Evolutionary conservation across 1,284 basidiomycete genomes (phyloP).

Genomic region (Gymnopus androsaceus): DNA sequence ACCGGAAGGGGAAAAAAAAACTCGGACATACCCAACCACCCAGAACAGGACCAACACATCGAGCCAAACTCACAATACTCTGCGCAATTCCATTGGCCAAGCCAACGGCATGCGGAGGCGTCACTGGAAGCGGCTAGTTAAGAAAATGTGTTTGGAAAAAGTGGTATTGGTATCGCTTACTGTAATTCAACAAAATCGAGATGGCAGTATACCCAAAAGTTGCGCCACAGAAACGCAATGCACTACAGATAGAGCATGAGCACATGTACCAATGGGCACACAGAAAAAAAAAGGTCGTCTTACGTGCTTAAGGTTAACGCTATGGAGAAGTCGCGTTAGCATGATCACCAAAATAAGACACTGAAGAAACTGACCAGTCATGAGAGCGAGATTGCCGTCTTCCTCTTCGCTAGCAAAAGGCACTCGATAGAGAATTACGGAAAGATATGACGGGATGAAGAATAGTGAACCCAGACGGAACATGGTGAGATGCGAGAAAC

Average conservation of each 20-base stretch:
- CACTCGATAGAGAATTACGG: slow-evolving; percentile 65
- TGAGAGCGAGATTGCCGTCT: slow-evolving; percentile 68
- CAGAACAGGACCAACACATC: slow-evolving; percentile 77
- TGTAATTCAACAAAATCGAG: slow-evolving; percentile 80
- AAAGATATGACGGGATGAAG: slow-evolving; percentile 79
- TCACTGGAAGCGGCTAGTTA: slow-evolving; percentile 51
- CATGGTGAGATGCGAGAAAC: slow-evolving; percentile 84
- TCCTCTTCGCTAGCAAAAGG: slow-evolving; percentile 61
- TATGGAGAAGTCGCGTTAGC: slow-evolving; percentile 26
- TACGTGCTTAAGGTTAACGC: slow-evolving; percentile 75
- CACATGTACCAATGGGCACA: slow-evolving; percentile 11
- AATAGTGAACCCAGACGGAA: slow-evolving; percentile 77
- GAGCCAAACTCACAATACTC: slow-evolving; percentile 82
- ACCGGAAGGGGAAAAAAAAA: no score
- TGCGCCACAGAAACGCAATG: slow-evolving; percentile 72
- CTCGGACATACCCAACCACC: slow-evolving; percentile 76
- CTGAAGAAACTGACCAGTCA: slow-evolving; percentile 55
- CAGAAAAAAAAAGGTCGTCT: slow-evolving; percentile 28
- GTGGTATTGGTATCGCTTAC: slow-evolving; percentile 44
- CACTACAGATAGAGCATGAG: slow-evolving; percentile 47
- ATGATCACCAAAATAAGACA: neutral
- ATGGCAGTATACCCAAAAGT: slow-evolving; percentile 81
- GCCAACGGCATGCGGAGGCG: slow-evolving; percentile 74
- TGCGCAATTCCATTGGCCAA: slow-evolving; percentile 82
- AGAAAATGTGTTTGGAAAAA: slow-evolving; percentile 11